A percentile compares a stretch with the other conserved stretches of the same genome.
These are phyloP conservation scores for Penicillium sp. DNA, from an alignment of 2,329 filamentous ascomycete genomes.

Conservation along the genomic window DNA sequence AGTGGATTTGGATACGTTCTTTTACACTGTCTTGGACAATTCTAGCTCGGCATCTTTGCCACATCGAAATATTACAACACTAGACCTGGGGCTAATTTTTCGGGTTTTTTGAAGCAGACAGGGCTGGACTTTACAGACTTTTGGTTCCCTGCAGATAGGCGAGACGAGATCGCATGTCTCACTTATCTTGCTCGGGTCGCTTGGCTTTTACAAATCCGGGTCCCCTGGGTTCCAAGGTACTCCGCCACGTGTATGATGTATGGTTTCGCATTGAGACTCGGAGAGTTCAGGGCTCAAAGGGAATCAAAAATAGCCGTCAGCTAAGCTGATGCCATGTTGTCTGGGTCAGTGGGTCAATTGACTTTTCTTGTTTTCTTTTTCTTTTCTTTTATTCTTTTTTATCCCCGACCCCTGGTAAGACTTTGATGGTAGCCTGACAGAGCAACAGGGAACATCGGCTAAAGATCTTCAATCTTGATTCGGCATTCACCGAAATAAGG, in stretches of 20 bases:
- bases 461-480: not conserved
- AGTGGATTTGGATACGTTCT: conserved; percentile 1
- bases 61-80: not conserved
- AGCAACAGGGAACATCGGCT: not conserved
- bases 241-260: not conserved
- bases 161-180: not conserved
- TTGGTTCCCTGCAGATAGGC: not conserved
- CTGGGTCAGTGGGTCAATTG: not conserved
- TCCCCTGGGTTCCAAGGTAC: not conserved
- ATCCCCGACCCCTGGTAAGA: not conserved
- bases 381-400: too few species aligned
- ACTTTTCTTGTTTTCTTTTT: too few species aligned
- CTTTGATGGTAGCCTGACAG: not conserved
- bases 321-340: not conserved
- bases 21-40: not conserved
- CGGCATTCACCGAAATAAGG: not conserved
- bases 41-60: conserved; percentile 2
- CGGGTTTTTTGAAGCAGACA: not conserved
- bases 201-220: not conserved
- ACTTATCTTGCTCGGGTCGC: not conserved
- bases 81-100: not conserved
- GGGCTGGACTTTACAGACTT: not conserved
- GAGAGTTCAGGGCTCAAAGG: not conserved
- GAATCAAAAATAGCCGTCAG: not conserved
- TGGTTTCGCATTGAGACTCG: not conserved